Evolutionary conservation across 345 rosid species (phyloP).

Genomic region (Tarenaya hassleriana): DNA sequence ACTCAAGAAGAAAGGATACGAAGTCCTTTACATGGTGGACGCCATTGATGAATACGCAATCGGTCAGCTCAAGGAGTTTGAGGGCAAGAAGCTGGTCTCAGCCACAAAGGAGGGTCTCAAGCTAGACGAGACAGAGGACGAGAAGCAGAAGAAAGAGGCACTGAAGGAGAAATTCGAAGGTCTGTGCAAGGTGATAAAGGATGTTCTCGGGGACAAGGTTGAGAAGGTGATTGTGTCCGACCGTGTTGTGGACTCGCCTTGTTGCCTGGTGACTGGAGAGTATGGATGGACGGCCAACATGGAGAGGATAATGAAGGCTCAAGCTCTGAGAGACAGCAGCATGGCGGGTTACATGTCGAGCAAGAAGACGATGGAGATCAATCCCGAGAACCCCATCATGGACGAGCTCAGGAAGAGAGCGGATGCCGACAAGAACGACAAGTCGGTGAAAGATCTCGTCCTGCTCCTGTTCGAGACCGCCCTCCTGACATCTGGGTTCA

Average conservation of each 20-base stretch:
- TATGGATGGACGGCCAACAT: slow-evolving; percentile 73
- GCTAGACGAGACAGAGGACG: slow-evolving; percentile 70
- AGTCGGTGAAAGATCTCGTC: slow-evolving; percentile 75
- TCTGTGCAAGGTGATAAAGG: slow-evolving; percentile 70
- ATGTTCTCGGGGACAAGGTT: slow-evolving; percentile 50
- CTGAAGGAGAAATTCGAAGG: slow-evolving; percentile 62
- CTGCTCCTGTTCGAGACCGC: slow-evolving; percentile 75
- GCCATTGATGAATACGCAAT: slow-evolving; percentile 88
- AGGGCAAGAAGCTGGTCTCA: too few relatives aligned
- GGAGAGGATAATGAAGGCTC: slow-evolving; percentile 78
- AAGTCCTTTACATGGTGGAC: slow-evolving; percentile 76
- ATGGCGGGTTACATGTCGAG: too few relatives aligned
- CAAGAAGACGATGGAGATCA: slow-evolving; percentile 74
- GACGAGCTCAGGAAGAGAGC: slow-evolving; percentile 76
- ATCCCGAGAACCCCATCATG: slow-evolving; percentile 61
- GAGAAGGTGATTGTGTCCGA: slow-evolving; percentile 70
- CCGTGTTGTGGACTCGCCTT: slow-evolving; percentile 65
- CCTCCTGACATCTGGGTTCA: slow-evolving; percentile 81
- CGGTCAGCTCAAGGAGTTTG: too few relatives aligned
- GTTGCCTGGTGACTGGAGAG: slow-evolving; percentile 67
- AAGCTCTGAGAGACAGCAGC: slow-evolving; percentile 60
- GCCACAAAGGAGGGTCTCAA: slow-evolving; percentile 80
- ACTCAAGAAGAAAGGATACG: slow-evolving; percentile 80
- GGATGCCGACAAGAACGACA: slow-evolving; percentile 82
- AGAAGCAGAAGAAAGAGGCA: slow-evolving; percentile 57